Evolutionary conservation across 805 yeast species (phyloP).

Genomic region (Priceomyces carsonii): DNA sequence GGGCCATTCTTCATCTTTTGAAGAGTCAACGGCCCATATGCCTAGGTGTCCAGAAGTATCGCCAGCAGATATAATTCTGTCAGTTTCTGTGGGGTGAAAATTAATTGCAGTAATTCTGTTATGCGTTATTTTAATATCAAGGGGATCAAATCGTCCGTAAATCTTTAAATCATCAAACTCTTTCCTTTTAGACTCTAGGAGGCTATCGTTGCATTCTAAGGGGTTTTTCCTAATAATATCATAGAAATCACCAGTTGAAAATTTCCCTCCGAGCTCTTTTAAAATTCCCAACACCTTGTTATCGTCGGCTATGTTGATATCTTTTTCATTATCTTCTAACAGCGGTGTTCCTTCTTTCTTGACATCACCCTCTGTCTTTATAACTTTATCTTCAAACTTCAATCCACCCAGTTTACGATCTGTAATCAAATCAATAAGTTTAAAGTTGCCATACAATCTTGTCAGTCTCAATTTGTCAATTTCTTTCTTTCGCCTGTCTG

Average conservation of each 20-base stretch:
- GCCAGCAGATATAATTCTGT: slow-evolving; percentile 75
- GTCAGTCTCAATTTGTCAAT: slow-evolving; percentile 53
- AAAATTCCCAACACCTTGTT: slow-evolving; percentile 35
- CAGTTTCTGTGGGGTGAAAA: slow-evolving; percentile 72
- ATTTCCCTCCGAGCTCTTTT: slow-evolving; percentile 45
- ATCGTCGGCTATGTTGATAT: slow-evolving; percentile 14
- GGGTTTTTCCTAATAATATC: slow-evolving; percentile 43
- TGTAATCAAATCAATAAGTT: slow-evolving; percentile 57
- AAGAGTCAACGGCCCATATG: slow-evolving; percentile 73
- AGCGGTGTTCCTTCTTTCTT: slow-evolving; percentile 10
- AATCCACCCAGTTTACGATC: slow-evolving; percentile 39
- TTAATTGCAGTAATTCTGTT: slow-evolving; percentile 72
- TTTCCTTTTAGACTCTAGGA: slow-evolving; percentile 49
- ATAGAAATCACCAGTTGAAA: slow-evolving; percentile 73
- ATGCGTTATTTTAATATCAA: slow-evolving; percentile 66
- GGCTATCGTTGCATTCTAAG: slow-evolving; percentile 31
- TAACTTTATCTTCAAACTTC: slow-evolving; percentile 30
- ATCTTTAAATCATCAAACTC: slow-evolving; percentile 54
- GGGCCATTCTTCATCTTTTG: slow-evolving; percentile 39
- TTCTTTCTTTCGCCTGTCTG: slow-evolving; percentile 33
- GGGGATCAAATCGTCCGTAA: slow-evolving; percentile 61
- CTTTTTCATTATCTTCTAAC: slow-evolving; percentile 9
- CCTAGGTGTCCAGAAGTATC: slow-evolving; percentile 89
- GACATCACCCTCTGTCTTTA: slow-evolving; percentile 10
- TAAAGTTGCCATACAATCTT: slow-evolving; percentile 66